phyloP scores from a whole-genome alignment of 768 basidiomycete species.

The Tephrocybe sp. region DNA sequence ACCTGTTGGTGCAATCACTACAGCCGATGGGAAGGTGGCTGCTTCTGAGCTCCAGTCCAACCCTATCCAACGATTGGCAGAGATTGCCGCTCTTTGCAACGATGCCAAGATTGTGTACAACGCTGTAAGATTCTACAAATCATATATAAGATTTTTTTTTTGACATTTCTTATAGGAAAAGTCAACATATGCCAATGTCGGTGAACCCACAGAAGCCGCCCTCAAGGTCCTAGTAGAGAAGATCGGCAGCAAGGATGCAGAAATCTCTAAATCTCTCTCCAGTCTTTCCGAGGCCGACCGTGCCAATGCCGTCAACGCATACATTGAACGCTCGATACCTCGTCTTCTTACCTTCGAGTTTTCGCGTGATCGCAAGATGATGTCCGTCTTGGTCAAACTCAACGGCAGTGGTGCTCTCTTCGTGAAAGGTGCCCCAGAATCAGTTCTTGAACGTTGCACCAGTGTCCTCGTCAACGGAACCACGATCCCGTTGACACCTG shows the following conservation, averaged over 20 bases:
- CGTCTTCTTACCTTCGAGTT: conserved; percentile 96
- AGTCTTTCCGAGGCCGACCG: conserved; percentile 57
- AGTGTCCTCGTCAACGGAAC: conserved; percentile 65
- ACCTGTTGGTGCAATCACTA: conserved; percentile 72
- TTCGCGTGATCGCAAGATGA: conserved; percentile 97
- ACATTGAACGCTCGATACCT: conserved; percentile 70
- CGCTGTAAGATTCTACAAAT: conserved; percentile 43
- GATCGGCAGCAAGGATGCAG: conserved; percentile 69
- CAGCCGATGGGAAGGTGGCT: conserved; percentile 60
- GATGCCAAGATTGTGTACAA: conserved; percentile 90
- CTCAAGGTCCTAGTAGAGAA: conserved; percentile 95
- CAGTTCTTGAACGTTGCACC: conserved; percentile 86
- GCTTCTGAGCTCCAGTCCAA: conserved; percentile 58
- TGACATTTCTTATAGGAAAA: conserved; percentile 63
- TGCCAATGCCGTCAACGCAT: conserved; percentile 81
- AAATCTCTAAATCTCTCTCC: conserved; percentile 54
- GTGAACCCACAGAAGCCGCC: conserved; percentile 97
- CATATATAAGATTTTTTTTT: background rate
- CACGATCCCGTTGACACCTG: conserved; percentile 60
- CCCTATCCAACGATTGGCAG: conserved; percentile 80
- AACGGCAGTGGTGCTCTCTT: conserved; percentile 74
- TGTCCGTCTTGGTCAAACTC: conserved; percentile 88
- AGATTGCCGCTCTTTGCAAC: conserved; percentile 92
- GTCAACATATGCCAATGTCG: conserved; percentile 73
- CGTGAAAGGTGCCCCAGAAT: conserved; percentile 96